Percentiles rank a stretch among this genome's conserved stretches.
Conservation (phyloP, 495 filamentous ascomycete species). For the Penicillium diatomitis region DNA sequence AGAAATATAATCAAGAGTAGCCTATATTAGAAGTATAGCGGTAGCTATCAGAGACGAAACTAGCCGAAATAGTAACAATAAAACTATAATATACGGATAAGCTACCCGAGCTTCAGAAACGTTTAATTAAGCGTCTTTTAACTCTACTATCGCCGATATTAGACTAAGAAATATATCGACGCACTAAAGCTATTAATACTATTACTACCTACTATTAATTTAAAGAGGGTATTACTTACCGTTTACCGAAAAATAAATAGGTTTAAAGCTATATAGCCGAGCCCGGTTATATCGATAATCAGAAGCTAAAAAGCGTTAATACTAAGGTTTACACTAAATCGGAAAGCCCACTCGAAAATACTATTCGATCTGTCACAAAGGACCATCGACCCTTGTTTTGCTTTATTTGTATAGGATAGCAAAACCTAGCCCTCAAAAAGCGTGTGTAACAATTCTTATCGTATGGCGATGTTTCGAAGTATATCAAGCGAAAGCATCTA, state of each 20-base stretch:
- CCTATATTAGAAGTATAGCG: constrained; percentile 16
- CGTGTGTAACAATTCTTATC: constrained; percentile 20
- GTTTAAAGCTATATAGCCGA: neutral
- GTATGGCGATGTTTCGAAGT: constrained; percentile 28
- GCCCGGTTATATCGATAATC: neutral
- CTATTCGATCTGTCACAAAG: constrained; percentile 17
- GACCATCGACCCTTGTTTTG: constrained; percentile 26
- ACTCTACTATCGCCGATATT: constrained; percentile 19
- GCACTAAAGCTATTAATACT: constrained; percentile 22
- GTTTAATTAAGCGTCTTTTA: constrained; percentile 20
- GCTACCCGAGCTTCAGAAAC: constrained; percentile 16
- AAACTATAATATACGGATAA: constrained; percentile 10
- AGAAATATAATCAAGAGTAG: constrained; percentile 17
- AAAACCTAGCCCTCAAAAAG: constrained; percentile 16
- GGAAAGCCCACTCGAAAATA: constrained; percentile 4
- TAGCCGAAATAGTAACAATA: constrained; percentile 7
- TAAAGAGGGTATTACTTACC: constrained; percentile 15
- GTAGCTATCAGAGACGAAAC: constrained; percentile 13
- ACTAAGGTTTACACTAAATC: neutral
- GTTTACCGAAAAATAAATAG: constrained; percentile 1
- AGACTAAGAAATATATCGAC: constrained; percentile 20
- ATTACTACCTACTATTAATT: constrained; percentile 17
- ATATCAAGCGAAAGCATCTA: constrained; percentile 34
- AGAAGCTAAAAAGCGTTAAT: neutral
- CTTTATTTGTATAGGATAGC: constrained; percentile 29